A percentile compares a stretch with the other conserved stretches of the same genome.
Evolutionary conservation across 331 rosid genomes (phyloP).

Genomic region (Ulmus americana): DNA sequence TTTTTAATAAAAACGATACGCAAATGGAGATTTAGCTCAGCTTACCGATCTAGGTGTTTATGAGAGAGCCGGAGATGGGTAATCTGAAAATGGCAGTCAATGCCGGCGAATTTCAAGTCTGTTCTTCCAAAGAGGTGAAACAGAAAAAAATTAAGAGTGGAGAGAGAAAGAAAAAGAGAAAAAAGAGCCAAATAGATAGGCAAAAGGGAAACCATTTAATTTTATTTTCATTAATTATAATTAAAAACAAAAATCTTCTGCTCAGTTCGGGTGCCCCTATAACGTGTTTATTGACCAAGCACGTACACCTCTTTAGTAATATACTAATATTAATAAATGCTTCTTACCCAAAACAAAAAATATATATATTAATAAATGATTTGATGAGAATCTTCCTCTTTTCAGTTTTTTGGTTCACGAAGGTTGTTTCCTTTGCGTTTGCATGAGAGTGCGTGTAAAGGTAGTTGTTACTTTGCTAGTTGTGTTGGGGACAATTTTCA

Average conservation of each 20-base stretch:
- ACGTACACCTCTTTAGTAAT: too few species aligned
- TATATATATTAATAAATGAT: not conserved
- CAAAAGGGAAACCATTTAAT: too few species aligned
- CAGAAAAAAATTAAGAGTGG: slow-evolving; percentile 8
- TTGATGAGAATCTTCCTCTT: not conserved
- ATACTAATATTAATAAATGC: too few species aligned
- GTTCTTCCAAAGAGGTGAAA: slow-evolving; percentile 19
- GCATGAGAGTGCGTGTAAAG: slow-evolving; percentile 9
- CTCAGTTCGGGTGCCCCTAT: too few species aligned
- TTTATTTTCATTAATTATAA: too few species aligned
- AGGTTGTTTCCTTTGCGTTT: not conserved
- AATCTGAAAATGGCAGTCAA: slow-evolving; percentile 38
- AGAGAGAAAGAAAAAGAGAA: slow-evolving; percentile 19
- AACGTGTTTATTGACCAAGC: too few species aligned
- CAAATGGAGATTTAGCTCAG: slow-evolving; percentile 23
- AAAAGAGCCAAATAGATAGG: slow-evolving; percentile 11
- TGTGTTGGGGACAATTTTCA: too few species aligned
- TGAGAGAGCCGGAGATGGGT: slow-evolving; percentile 16
- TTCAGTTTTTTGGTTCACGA: not conserved
- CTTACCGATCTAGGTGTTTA: slow-evolving; percentile 39
- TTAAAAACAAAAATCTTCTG: too few species aligned
- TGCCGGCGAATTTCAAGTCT: slow-evolving; percentile 36
- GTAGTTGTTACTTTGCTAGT: not conserved
- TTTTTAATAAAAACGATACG: slow-evolving; percentile 20
- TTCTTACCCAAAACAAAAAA: too few species aligned